Evolutionary conservation across 768 basidiomycete genomes (phyloP), one percentile per base, ranked within the genome.

Genomic region (Xerocomellus amylosporus): DNA sequence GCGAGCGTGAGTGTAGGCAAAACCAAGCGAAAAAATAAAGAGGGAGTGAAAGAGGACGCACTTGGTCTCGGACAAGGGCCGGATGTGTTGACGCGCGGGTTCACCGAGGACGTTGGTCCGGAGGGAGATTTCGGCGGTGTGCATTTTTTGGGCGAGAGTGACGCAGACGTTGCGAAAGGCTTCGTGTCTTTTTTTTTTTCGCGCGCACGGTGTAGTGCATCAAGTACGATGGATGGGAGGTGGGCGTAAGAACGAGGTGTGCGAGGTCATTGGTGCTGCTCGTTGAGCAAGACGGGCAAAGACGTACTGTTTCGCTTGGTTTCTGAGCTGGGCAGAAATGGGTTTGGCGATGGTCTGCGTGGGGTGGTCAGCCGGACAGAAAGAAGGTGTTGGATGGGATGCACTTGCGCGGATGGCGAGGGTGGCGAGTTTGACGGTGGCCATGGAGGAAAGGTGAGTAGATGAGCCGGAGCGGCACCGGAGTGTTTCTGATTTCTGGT

Each of bases 331-430:
- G 30, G 77, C 71, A 49, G 86, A 85, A 59, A 92, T 89, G 47
- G 90, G 90, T 72, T 91, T 92, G 49, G 90, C 89, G 66, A 90
- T 68, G n/a, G 89, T 92, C 89, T 91, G 43, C 3, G 51, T 31
- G 30, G 20, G 56, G 20, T 19, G 12, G 33, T 41, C 31, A 30
- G 48, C 28, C 46, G 49, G 13, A 12, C 2, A 13, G 31, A 53
- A 43, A 49, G 28, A 13, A 13, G 28, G 24, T n/a, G 7, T 5
- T 28, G 20, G 0, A 2, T 3, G 20, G 10, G 22, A 7, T 19
- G 2, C 4, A 55, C 86, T 75, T 73, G 86, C 87, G 65, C 87
- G 79, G 62, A 90, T 88, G 46, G 81, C 63, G n/a, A 90, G 79
- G 2, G 87, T 87, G 12, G 81, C 88, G 39, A 90, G 74, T 69